These are phyloP conservation scores for Teunomyces tritomae DNA, from an alignment of 805 yeast species.

Conservation along the genomic window DNA sequence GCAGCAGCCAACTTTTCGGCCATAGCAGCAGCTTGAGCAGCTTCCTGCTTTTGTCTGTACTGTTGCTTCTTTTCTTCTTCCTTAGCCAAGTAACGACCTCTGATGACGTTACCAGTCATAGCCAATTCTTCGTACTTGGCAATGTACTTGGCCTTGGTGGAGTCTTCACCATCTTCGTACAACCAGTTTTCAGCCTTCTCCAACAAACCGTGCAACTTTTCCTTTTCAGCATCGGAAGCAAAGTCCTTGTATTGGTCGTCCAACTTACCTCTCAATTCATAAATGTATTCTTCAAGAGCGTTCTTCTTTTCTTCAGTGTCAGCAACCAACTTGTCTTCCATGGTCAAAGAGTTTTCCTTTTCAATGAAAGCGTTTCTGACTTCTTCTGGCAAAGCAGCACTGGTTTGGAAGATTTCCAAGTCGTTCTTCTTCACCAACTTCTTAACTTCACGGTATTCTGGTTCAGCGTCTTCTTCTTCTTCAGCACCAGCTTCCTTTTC, in stretches of 20 bases:
- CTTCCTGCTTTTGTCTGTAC: constrained; percentile 80
- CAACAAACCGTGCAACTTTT: constrained; percentile 67
- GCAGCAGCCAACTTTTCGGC: constrained; percentile 82
- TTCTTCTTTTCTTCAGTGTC: constrained; percentile 99
- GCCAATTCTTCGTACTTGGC: constrained; percentile 98
- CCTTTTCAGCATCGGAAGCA: constrained; percentile 89
- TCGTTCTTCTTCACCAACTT: constrained; percentile 90
- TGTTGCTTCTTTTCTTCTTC: constrained; percentile 95
- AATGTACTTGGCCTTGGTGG: constrained; percentile 93
- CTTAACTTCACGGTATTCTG: constrained; percentile 85
- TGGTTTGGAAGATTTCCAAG: constrained; percentile 57
- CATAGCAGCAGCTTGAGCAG: constrained; percentile 76
- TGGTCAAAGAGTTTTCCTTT: constrained; percentile 77
- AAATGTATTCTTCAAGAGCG: constrained; percentile 97
- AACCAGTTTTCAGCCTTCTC: constrained; percentile 95
- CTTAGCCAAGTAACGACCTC: constrained; percentile 91
- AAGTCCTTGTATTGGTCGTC: constrained; percentile 87
- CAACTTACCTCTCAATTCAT: constrained; percentile 93
- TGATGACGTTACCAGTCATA: constrained; percentile 88
- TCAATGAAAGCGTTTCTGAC: constrained; percentile 65
- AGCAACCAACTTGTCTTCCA: constrained; percentile 93
- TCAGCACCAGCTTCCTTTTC: constrained; percentile 55
- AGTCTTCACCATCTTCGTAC: constrained; percentile 95
- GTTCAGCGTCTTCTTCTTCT: constrained; percentile 65
- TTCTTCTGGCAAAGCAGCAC: constrained; percentile 54